Evolutionary conservation across 2,329 filamentous ascomycete species (phyloP).

Genomic region (Juglanconis juglandina): DNA sequence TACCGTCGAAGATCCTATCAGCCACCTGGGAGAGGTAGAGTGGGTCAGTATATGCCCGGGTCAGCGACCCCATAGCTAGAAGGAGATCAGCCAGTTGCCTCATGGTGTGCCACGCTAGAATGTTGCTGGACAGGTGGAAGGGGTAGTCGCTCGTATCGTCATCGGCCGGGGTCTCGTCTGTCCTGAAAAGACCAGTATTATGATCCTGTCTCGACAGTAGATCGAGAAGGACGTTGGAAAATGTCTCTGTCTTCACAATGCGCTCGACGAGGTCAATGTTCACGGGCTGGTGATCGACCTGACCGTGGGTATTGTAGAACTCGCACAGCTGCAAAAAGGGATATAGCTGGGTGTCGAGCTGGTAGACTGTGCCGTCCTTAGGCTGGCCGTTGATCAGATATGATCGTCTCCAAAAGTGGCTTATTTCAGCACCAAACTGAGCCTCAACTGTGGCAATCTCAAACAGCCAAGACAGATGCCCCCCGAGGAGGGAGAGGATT

Average conservation of each 20-base stretch:
- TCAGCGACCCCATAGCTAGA: neutral
- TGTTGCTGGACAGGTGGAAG: conserved; percentile 21
- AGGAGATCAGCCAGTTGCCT: conserved; percentile 3
- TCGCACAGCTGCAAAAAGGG: conserved; percentile 23
- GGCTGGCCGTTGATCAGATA: conserved; percentile 21
- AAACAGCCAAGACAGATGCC: conserved; percentile 21
- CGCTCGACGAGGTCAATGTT: neutral
- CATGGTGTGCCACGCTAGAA: conserved; percentile 21
- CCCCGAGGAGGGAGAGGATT: neutral
- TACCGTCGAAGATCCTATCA: neutral
- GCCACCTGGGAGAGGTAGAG: neutral
- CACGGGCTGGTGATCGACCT: neutral
- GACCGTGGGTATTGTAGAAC: conserved; percentile 9
- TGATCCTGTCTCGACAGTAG: conserved; percentile 9
- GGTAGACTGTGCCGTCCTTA: conserved; percentile 21
- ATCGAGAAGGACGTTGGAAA: conserved; percentile 12
- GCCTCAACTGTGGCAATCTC: conserved; percentile 8
- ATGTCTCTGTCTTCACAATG: conserved; percentile 7
- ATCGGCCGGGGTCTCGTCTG: conserved; percentile 22
- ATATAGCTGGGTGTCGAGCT: conserved; percentile 23
- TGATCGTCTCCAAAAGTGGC: conserved; percentile 21
- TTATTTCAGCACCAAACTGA: neutral
- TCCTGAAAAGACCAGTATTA: conserved; percentile 12
- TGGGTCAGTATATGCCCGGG: neutral
- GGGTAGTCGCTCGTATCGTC: conserved; percentile 17